phyloP scores from a whole-genome alignment of 192 early-diverging fungal species.

The Polychytrium aggregatum region DNA sequence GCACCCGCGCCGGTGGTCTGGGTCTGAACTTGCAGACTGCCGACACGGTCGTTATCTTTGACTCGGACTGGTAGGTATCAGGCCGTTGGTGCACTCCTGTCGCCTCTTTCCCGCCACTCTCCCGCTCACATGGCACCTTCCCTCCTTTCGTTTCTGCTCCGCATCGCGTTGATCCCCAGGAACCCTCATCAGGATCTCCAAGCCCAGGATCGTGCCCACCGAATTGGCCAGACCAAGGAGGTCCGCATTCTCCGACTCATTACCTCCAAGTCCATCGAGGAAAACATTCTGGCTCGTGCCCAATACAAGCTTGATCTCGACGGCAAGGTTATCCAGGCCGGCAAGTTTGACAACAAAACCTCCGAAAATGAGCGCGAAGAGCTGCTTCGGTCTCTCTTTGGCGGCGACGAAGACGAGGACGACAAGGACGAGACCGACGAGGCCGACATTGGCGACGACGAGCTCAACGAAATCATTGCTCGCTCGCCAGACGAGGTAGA shows the following conservation, averaged over 20 bases:
- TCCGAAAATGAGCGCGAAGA: slow-evolving; percentile 86
- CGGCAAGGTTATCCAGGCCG: slow-evolving; percentile 97
- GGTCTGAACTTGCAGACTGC: slow-evolving; percentile 94
- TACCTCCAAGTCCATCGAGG: slow-evolving; percentile 85
- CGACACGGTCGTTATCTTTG: slow-evolving; percentile 97
- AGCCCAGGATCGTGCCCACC: slow-evolving; percentile 98
- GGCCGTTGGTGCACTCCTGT: slow-evolving; percentile 7
- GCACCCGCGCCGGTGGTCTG: slow-evolving; percentile 91
- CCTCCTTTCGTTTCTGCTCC: slow-evolving; percentile 2
- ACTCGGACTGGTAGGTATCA: slow-evolving; percentile 83
- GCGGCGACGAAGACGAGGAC: slow-evolving; percentile 66
- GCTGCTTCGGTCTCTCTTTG: slow-evolving; percentile 73
- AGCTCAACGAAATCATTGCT: slow-evolving; percentile 89
- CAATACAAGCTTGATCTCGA: slow-evolving; percentile 96
- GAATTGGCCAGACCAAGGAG: slow-evolving; percentile 98
- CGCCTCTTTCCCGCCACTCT: background rate
- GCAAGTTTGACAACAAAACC: slow-evolving; percentile 97
- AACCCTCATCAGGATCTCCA: slow-evolving; percentile 98
- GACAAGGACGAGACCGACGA: slow-evolving; percentile 47
- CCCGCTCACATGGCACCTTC: slow-evolving; percentile 4
- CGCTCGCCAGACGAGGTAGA: slow-evolving; percentile 68
- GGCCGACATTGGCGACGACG: slow-evolving; percentile 68
- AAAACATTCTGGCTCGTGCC: slow-evolving; percentile 81
- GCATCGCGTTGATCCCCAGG: slow-evolving; percentile 12
- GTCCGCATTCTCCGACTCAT: slow-evolving; percentile 90